Conservation (phyloP, 1,139 yeast species). For the Geotrichum klebahnii region DNA sequence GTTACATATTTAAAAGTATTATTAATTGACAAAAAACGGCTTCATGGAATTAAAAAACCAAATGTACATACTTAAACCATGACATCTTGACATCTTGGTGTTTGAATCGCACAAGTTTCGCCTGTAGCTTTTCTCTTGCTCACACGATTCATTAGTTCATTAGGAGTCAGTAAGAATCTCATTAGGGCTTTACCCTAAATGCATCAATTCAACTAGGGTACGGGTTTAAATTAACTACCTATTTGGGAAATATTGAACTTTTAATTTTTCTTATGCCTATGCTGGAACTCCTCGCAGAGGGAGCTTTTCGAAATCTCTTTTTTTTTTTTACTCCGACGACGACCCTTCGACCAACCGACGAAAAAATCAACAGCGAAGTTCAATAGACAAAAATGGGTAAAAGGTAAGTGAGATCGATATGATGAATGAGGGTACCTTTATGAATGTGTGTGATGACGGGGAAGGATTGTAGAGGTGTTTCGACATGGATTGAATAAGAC, state of each 20-base stretch:
- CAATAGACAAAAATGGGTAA: constrained; percentile 61
- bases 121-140: not conserved
- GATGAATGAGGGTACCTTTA: not conserved
- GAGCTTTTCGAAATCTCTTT: too few species aligned
- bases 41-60: constrained; percentile 6
- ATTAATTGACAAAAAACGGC: constrained; percentile 4
- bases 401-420: constrained; percentile 46
- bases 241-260: constrained; percentile 1
- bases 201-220: not conserved
- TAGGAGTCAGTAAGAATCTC: too few species aligned
- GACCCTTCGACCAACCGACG: constrained; percentile 19
- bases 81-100: too few species aligned
- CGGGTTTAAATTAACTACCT: not conserved
- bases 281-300: too few species aligned
- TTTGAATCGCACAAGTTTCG: too few species aligned
- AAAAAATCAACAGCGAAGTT: constrained; percentile 31
- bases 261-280: too few species aligned
- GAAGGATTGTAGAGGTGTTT: too few species aligned
- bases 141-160: not conserved
- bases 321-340: constrained; percentile 14
- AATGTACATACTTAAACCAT: too few species aligned
- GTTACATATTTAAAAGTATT: constrained; percentile 14
- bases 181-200: constrained; percentile 18
- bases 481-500: too few species aligned
- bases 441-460: too few species aligned